Evolutionary conservation across 768 basidiomycete species (phyloP).

Genomic region (Lanmaoa rubissima): DNA sequence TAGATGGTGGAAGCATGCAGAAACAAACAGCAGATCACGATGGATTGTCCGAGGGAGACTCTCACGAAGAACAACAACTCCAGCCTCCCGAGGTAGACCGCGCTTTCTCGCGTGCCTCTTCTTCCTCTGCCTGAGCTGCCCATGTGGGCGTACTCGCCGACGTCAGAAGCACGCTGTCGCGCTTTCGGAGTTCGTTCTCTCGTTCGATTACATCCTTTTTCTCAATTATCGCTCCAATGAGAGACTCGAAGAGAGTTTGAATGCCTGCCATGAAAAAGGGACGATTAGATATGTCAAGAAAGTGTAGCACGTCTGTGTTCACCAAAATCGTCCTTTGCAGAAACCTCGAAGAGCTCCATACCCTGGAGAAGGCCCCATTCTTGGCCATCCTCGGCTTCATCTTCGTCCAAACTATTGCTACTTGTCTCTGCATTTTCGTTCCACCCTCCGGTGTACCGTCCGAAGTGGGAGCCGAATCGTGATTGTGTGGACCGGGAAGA

Average conservation of each 20-base stretch:
- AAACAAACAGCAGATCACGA: slow-evolving; percentile 12
- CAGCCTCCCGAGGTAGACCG: slow-evolving; percentile 49
- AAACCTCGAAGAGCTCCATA: slow-evolving; percentile 89
- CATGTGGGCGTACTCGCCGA: slow-evolving; percentile 63
- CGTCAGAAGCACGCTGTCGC: slow-evolving; percentile 80
- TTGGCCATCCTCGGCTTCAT: slow-evolving; percentile 50
- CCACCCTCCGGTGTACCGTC: slow-evolving; percentile 50
- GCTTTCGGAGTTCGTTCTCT: slow-evolving; percentile 76
- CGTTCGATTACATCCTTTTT: slow-evolving; percentile 76
- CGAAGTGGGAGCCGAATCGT: slow-evolving; percentile 57
- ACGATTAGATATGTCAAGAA: slow-evolving; percentile 14
- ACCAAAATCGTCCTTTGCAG: slow-evolving; percentile 87
- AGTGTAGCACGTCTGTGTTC: slow-evolving; percentile 1
- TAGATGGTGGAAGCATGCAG: slow-evolving; percentile 23
- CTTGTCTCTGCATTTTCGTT: slow-evolving; percentile 57
- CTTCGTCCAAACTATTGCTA: slow-evolving; percentile 66
- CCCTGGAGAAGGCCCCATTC: slow-evolving; percentile 81
- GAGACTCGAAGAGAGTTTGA: slow-evolving; percentile 70
- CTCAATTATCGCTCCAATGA: slow-evolving; percentile 78
- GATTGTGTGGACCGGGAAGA: slow-evolving; percentile 47
- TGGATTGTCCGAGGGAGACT: slow-evolving; percentile 8
- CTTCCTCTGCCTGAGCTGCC: slow-evolving; percentile 78
- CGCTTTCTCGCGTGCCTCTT: slow-evolving; percentile 62
- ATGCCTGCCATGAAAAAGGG: slow-evolving; percentile 53
- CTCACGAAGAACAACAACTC: slow-evolving; percentile 64